These are phyloP conservation scores for Trichoderma harzianum DNA, from an alignment of 2,329 filamentous ascomycete genomes.

Conservation along the genomic window DNA sequence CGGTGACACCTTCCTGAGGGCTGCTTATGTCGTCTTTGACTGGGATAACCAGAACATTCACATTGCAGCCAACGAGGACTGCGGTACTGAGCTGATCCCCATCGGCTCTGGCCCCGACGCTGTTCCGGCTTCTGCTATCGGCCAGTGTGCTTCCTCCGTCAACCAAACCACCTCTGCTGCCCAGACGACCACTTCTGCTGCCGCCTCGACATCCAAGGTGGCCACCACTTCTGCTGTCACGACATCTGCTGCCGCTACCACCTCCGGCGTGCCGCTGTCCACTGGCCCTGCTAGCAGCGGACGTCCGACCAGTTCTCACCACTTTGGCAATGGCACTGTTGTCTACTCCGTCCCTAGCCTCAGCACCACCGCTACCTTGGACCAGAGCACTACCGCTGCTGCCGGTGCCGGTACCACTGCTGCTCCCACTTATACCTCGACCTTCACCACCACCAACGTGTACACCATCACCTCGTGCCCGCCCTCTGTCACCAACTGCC, in stretches of 20 bases:
- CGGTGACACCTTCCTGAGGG: slow-evolving; percentile 44
- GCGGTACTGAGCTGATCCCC: slow-evolving; percentile 36
- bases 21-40: slow-evolving; percentile 44
- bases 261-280: not conserved
- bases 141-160: slow-evolving; percentile 27
- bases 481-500: slow-evolving; percentile 29
- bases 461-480: slow-evolving; percentile 35
- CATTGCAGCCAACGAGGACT: slow-evolving; percentile 37
- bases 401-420: slow-evolving; percentile 20
- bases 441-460: slow-evolving; percentile 27
- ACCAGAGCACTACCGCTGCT: slow-evolving; percentile 15
- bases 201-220: slow-evolving; percentile 20
- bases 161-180: slow-evolving; percentile 22
- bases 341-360: not conserved
- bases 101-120: slow-evolving; percentile 40
- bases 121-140: slow-evolving; percentile 29
- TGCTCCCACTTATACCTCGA: slow-evolving; percentile 26
- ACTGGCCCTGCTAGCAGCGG: not conserved
- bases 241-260: not conserved
- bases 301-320: not conserved
- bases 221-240: slow-evolving; percentile 7
- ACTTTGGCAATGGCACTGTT: slow-evolving; percentile 3
- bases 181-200: slow-evolving; percentile 16
- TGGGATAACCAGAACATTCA: slow-evolving; percentile 39
- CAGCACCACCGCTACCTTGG: not conserved